These are phyloP conservation scores for Nicotiana otophora DNA, from an alignment of 257 asterid species.

Conservation along the genomic window DNA sequence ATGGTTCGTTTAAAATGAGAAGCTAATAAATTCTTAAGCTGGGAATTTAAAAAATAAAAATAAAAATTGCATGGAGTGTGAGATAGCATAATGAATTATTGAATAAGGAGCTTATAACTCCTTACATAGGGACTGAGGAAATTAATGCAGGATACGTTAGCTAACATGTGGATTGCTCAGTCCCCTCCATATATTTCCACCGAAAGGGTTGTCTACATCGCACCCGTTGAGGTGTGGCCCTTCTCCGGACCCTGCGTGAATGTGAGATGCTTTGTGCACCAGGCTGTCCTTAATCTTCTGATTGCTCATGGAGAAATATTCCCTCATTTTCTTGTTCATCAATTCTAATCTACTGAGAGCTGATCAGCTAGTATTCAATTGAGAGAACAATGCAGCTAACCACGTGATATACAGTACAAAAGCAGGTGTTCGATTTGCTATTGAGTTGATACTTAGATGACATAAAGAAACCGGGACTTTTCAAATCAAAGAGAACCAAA, in stretches of 20 bases:
- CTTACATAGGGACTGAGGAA: background rate
- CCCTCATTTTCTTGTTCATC: background rate
- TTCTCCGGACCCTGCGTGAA: no score
- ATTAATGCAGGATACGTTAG: background rate
- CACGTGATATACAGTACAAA: background rate
- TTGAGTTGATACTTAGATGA: background rate
- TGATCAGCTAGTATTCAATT: background rate
- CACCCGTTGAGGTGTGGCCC: no score
- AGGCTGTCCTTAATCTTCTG: background rate
- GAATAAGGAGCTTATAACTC: background rate
- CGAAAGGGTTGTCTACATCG: background rate
- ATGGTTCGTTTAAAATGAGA: background rate
- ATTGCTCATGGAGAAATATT: background rate
- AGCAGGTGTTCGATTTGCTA: background rate
- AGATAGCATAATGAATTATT: background rate
- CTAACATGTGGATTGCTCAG: background rate
- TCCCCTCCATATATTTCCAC: background rate
- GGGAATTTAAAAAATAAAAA: background rate
- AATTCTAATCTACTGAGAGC: background rate
- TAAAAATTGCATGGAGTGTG: background rate
- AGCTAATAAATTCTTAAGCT: background rate
- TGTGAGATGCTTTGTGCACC: no score
- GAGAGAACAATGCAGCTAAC: background rate
- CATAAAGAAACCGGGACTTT: background rate
- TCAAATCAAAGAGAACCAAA: background rate